These are phyloP conservation scores for Leishmania tropica DNA, from an alignment of 208 protist species.

Conservation along the genomic window DNA sequence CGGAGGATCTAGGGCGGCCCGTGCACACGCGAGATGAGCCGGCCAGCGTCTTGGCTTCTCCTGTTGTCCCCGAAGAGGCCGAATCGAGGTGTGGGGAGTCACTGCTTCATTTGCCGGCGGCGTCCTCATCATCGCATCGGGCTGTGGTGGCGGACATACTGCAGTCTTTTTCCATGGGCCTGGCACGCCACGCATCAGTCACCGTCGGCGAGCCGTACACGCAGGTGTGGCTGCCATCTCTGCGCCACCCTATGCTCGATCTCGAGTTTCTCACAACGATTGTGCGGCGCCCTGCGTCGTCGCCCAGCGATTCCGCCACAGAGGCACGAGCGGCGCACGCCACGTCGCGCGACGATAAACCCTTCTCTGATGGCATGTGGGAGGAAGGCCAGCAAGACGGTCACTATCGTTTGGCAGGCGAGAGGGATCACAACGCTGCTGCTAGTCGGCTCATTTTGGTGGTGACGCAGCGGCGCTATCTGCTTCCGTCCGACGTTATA, in stretches of 20 bases:
- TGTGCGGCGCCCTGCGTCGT: neutral
- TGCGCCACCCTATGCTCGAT: conserved; percentile 50
- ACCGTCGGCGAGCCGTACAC: conserved; percentile 4
- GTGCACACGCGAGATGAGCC: neutral
- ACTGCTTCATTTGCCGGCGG: conserved; percentile 3
- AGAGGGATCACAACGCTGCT: neutral
- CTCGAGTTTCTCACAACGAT: conserved; percentile 27
- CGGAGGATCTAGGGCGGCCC: neutral
- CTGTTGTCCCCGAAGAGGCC: neutral
- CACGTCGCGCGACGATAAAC: neutral
- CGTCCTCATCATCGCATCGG: neutral
- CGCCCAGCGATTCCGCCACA: neutral
- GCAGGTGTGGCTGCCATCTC: conserved; percentile 66
- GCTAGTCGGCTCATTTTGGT: conserved; percentile 50
- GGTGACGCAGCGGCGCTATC: conserved; percentile 55
- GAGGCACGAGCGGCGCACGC: neutral
- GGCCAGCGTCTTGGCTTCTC: neutral
- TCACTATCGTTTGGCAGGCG: conserved; percentile 4
- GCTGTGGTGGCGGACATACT: conserved; percentile 21
- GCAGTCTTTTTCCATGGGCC: conserved; percentile 9
- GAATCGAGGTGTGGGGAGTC: conserved; percentile 17
- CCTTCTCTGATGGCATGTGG: neutral
- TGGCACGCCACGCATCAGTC: neutral
- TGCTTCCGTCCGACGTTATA: conserved; percentile 62
- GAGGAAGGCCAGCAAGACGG: conserved; percentile 8